Evolutionary conservation across 345 rosid genomes (phyloP), one percentile per base, ranked within the genome.

Genomic region (Euphorbia peplus): DNA sequence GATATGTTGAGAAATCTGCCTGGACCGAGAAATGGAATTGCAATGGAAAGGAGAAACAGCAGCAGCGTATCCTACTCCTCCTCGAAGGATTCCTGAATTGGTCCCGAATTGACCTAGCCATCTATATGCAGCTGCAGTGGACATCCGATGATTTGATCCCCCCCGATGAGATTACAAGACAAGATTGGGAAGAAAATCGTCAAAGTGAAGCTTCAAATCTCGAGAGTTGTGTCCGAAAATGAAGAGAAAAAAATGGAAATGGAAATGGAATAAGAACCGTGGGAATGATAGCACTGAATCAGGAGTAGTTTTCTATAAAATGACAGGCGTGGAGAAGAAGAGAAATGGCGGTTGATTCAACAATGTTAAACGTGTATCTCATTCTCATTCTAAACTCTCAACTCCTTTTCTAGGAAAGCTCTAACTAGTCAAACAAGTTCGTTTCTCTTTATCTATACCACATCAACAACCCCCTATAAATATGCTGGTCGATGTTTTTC

Each of bases 71-170:
- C 86, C 78, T 67, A n/a, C 82, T 73, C 14, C 60, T 64, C 74
- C 69, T 15, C 67, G 35, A 44, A 26, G 30, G 64, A 69, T 21
- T 64, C 69, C 37, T 60, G 82, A 71, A 54, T 70, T 60, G 41
- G 76, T 66, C 69, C 86, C 78, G 28, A 80, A 29, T 53, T 77
- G 86, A 59, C 80, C 79, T 21, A 79, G 51, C 47, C 85, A 77
- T 72, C 80, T 83, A 70, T 79, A 84, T 37, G 79, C 84, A 48
- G 76, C 75, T 60, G 70, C 71, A 14, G 88, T 78, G 21, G 67
- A 42, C 88, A 85, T 88, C 69, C 26, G 48, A 59, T 51, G 26
- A 12, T 35, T 30, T 13, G 21, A 70, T 8, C 42, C 11, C 42
- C 42, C 11, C 42, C 42, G 5, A 19, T 2, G 48, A 55, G 21